phyloP scores from a whole-genome alignment of 768 basidiomycete species.

The Xerocomellus dryophilus region DNA sequence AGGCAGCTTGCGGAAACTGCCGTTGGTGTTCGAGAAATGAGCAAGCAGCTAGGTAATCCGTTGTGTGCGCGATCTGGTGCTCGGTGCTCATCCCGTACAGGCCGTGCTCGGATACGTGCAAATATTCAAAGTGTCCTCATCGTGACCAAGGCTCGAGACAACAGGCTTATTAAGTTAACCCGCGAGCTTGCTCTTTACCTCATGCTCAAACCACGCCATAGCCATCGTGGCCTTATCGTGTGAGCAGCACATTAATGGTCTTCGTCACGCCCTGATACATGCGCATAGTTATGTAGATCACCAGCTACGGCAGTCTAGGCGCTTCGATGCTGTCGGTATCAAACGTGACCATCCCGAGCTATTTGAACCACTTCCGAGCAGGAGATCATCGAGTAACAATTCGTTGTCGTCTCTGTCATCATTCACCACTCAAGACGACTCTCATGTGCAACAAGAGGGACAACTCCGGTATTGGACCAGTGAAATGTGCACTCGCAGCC shows the following conservation, averaged over 20 bases:
- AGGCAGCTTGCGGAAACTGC: constrained; percentile 95
- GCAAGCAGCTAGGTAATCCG: constrained; percentile 87
- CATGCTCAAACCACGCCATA: constrained; percentile 78
- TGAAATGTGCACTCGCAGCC: constrained; percentile 87
- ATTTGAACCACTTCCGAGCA: constrained; percentile 73
- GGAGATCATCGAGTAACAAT: constrained; percentile 66
- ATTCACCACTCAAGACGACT: constrained; percentile 41
- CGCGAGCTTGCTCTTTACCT: constrained; percentile 92
- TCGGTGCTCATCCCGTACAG: constrained; percentile 40
- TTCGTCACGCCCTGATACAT: constrained; percentile 13
- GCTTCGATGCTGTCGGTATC: constrained; percentile 93
- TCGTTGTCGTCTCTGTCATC: constrained; percentile 55
- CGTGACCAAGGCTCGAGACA: constrained; percentile 97
- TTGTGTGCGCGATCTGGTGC: constrained; percentile 1
- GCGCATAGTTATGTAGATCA: constrained; percentile 82
- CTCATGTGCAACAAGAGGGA: constrained; percentile 59
- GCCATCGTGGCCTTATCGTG: constrained; percentile 82
- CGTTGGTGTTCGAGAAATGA: constrained; percentile 96
- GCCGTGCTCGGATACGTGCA: constrained; percentile 86
- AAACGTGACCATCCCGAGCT: constrained; percentile 83
- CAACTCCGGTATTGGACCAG: constrained; percentile 97
- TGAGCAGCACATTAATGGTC: constrained; percentile 37
- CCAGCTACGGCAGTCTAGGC: constrained; percentile 82
- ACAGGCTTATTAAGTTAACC: constrained; percentile 91
- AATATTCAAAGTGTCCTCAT: constrained; percentile 92